Conservation (phyloP, 2,329 filamentous ascomycete species). For the Botrytis squamosa region DNA sequence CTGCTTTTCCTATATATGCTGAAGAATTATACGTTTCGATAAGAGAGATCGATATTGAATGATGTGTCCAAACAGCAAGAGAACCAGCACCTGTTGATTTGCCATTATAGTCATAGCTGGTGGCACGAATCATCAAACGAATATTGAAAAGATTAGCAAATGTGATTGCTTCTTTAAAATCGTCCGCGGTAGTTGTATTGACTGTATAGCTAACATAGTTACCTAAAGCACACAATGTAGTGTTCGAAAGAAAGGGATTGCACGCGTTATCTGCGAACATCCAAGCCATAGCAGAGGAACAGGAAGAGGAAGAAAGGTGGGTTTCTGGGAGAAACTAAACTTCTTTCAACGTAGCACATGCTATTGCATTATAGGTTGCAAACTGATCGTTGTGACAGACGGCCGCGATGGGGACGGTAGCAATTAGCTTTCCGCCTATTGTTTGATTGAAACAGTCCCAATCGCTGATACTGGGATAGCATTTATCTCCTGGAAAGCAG, state of each 20-base stretch:
- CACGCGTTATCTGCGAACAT: conserved; percentile 9
- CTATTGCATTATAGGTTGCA: conserved; percentile 14
- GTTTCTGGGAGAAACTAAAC: conserved; percentile 17
- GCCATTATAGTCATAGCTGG: conserved; percentile 51
- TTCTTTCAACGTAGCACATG: conserved; percentile 20
- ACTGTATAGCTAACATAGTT: conserved; percentile 28
- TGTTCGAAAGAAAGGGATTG: background rate
- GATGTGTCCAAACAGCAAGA: background rate
- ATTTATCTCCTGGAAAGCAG: no score
- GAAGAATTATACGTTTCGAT: background rate
- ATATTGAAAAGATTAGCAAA: conserved; percentile 42
- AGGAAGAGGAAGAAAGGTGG: conserved; percentile 6
- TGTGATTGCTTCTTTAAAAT: conserved; percentile 37
- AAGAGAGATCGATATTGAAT: background rate
- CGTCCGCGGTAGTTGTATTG: conserved; percentile 27
- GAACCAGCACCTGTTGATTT: conserved; percentile 9
- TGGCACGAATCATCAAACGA: conserved; percentile 51
- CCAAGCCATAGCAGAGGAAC: conserved; percentile 5
- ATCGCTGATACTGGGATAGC: no score
- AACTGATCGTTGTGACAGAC: conserved; percentile 23
- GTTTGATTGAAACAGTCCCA: no score
- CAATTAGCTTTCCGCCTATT: conserved; percentile 22
- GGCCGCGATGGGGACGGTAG: conserved; percentile 21
- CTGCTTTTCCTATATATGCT: background rate
- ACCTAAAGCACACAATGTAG: conserved; percentile 33